Base-by-base conservation (phyloP, 208 protist genomes). In the Endotrypanum monterogeii region DNA sequence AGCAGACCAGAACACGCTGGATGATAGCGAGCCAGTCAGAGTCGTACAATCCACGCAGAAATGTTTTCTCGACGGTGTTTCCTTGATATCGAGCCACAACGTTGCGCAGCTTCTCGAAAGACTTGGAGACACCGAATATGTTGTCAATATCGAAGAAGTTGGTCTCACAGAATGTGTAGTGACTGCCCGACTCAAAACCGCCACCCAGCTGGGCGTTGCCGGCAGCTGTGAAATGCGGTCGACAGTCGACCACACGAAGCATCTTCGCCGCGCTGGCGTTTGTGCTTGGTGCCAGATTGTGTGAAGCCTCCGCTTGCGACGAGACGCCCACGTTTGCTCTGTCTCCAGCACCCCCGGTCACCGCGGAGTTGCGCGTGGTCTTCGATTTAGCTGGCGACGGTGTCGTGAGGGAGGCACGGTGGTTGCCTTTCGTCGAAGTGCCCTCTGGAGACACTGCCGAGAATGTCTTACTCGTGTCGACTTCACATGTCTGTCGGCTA, bases 141-240 rank as follows among this genome's bases (percentile, higher is more conserved):
- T 98, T 98, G 60, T 95, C 95, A 74, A 98, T 98, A 35, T 81
- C 79, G 46, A 87, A 84, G 77, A 98, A 98, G 50, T 83, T 78
- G 3, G 86, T 84, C 32, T 85, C 70, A 80, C 89, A 96, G 75
- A 94, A 94, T 52, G 89, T 79, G 63, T 95, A 91, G 50, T 69
- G 58, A 20, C 82, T 44, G 58, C 88, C 82, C 20, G 76, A 79
- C 82, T 98, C 96, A 74, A 85, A 97, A 39, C 96, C 96, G 7
- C 89, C 94, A 50, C 95, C 95, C 23, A 91, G 73, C 63, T 73
- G 74, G 39, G 70, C 74, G 73, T 98, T 97, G 56, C 71, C 91
- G 57, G 72, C 71, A 6, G 94, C 92, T 16, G 87, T 85, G 5
- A 78, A 69, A 32, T 79, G 83, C 11, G 93, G 89, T 2, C 94